phyloP scores from a whole-genome alignment of 306 rosid species.

The Alnus rubra region DNA sequence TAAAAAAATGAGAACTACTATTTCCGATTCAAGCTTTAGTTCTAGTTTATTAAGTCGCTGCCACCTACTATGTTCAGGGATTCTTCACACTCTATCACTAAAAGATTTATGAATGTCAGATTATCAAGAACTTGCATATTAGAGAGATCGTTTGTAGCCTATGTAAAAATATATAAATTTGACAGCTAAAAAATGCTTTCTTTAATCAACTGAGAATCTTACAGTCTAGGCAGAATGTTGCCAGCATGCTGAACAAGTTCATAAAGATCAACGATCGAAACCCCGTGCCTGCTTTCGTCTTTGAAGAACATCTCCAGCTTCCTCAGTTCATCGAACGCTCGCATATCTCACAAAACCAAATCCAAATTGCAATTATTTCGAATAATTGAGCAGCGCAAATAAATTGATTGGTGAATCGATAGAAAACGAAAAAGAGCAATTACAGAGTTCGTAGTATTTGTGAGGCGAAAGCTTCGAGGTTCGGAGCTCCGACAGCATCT shows the following conservation, averaged over 20 bases:
- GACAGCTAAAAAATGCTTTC: too few relatives aligned
- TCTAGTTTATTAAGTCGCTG: not conserved
- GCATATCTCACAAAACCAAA: constrained; percentile 60
- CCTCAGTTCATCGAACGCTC: constrained; percentile 92
- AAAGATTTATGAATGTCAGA: not conserved
- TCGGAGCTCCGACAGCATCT: constrained; percentile 89
- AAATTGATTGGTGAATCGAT: not conserved
- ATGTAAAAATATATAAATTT: not conserved
- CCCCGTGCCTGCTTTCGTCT: constrained; percentile 87
- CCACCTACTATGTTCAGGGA: not conserved
- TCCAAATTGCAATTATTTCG: not conserved
- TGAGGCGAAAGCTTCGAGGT: constrained; percentile 95
- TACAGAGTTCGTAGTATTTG: constrained; percentile 88
- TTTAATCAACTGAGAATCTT: constrained; percentile 19
- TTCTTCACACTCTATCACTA: not conserved
- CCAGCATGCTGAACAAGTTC: constrained; percentile 99
- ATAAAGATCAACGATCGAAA: constrained; percentile 70
- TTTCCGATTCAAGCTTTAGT: too few relatives aligned
- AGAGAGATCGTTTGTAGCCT: not conserved
- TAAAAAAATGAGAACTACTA: too few relatives aligned
- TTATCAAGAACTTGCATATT: too few relatives aligned
- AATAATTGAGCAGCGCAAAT: not conserved
- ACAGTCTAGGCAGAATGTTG: constrained; percentile 91
- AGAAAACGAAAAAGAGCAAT: not conserved
- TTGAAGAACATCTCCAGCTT: constrained; percentile 86